Evolutionary conservation across 1,284 basidiomycete species (phyloP).

Genomic region (Erythrobasidium hasegawianum): DNA sequence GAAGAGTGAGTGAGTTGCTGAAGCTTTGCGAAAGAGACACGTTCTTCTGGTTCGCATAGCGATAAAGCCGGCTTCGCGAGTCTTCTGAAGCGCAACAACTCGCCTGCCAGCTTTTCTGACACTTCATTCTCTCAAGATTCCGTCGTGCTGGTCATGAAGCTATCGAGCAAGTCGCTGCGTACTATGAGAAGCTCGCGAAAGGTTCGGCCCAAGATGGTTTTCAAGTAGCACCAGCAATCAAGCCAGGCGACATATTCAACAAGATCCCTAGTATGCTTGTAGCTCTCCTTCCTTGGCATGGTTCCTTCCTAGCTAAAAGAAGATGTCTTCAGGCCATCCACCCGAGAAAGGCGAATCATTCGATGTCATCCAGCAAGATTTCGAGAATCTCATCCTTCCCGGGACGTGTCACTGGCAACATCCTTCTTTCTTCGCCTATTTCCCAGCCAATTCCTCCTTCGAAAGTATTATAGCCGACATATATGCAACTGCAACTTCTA

Average conservation of each 20-base stretch:
- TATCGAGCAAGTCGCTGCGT: slow-evolving; percentile 31
- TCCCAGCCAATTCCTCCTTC: slow-evolving; percentile 74
- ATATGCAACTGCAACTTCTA: slow-evolving; percentile 67
- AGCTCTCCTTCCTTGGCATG: not conserved
- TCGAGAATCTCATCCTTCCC: slow-evolving; percentile 74
- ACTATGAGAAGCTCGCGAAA: slow-evolving; percentile 33
- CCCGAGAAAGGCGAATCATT: slow-evolving; percentile 77
- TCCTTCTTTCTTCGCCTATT: slow-evolving; percentile 81
- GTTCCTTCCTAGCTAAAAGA: too few species aligned
- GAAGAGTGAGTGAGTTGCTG: slow-evolving; percentile 34
- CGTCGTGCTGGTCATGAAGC: slow-evolving; percentile 33
- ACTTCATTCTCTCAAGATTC: slow-evolving; percentile 12
- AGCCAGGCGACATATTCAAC: slow-evolving; percentile 26
- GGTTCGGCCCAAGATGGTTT: slow-evolving; percentile 17
- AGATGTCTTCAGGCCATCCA: slow-evolving; percentile 42
- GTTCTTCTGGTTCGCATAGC: not conserved
- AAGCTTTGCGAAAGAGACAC: too few species aligned
- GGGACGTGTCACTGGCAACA: slow-evolving; percentile 80
- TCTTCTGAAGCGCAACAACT: not conserved
- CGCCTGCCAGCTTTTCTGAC: not conserved
- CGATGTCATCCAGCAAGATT: slow-evolving; percentile 70
- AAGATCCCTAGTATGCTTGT: slow-evolving; percentile 19
- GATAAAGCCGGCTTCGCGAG: too few species aligned
- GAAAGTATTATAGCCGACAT: slow-evolving; percentile 84
- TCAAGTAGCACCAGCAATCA: slow-evolving; percentile 28